Conservation (phyloP, 345 rosid species). For the Salix koriyanagi region DNA sequence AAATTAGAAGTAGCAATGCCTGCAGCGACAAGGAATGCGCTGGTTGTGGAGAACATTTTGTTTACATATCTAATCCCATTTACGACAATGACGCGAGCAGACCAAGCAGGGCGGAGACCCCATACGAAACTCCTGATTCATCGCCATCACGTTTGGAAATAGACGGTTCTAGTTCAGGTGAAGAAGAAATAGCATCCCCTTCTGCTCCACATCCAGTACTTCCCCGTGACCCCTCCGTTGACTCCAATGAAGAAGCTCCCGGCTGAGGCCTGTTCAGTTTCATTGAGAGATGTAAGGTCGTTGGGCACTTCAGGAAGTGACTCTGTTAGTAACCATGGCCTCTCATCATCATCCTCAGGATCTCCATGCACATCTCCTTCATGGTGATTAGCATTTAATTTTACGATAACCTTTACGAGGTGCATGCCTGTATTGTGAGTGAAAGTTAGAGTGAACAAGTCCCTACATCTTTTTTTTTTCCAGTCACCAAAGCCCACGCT, state of each 20-base stretch:
- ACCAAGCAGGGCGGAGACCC: conserved; percentile 37
- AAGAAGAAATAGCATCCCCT: conserved; percentile 22
- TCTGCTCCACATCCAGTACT: conserved; percentile 9
- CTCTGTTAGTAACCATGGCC: conserved; percentile 45
- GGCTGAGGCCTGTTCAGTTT: conserved; percentile 65
- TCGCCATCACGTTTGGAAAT: conserved; percentile 68
- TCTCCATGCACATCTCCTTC: conserved; percentile 83
- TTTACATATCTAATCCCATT: conserved; percentile 87
- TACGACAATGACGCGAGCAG: conserved; percentile 46
- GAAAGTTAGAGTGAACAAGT: neutral
- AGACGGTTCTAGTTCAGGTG: conserved; percentile 39
- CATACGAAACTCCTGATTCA: conserved; percentile 75
- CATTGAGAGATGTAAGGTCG: conserved; percentile 53
- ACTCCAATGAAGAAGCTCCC: conserved; percentile 86
- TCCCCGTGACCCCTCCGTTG: conserved; percentile 53
- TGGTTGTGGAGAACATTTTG: conserved; percentile 32
- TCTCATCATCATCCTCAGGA: conserved; percentile 60
- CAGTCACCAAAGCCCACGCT: conserved; percentile 26
- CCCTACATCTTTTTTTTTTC: neutral
- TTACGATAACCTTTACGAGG: neutral
- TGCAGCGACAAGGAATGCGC: conserved; percentile 13
- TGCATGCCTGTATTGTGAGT: conserved; percentile 22
- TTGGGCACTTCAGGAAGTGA: conserved; percentile 54
- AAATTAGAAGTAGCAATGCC: neutral
- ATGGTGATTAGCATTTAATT: conserved; percentile 40